Evolutionary conservation across 1,284 basidiomycete species (phyloP), one percentile per base, ranked within the genome.

Genomic region (Violaceomyces palustris): DNA sequence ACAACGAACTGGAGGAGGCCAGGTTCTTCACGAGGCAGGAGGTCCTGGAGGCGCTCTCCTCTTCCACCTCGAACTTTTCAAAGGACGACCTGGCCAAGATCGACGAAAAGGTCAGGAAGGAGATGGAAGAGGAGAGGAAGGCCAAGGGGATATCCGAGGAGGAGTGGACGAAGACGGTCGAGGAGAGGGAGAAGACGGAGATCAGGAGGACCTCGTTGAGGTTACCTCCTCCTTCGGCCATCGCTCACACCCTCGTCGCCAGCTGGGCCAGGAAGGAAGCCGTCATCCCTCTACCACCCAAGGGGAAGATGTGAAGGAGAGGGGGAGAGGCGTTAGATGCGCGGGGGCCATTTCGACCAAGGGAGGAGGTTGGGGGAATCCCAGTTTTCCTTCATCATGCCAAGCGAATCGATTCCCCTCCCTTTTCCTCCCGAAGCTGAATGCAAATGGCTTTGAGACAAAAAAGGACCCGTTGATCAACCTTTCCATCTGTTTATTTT

Each of bases 1-100:
- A 97, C 71, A 93, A 94, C 64, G 93, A 98, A 77, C 81, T 98
- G n/a, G 84, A 87, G 70, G 90, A 96, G 67, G 91, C 89, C 0
- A 80, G 81, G 44, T 98, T 87, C 84, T 96, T 84, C 75, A 84
- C 85, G 7, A 82, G 87, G 9, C 80, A 80, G 23, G 83, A 90
- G 61, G 78, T 90, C 19, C 74, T 83, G 4, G 75, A 76, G 0
- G 82, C 88, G 7, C 76, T 94, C 27, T 57, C 73, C 75, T 4
- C 74, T 77, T 2, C 29, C 8, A 50, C 29, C 27, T 30, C 18
- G 8, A 77, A 74, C 28, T 78, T 87, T 40, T 75, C 77, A 10
- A 67, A 74, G 14, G 73, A 77, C n/a, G 86, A 88, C 51, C 77
- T 82, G 51, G 80, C 80, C 63, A 78, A 79, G 59, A 73, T 85